phyloP scores from a whole-genome alignment of 345 rosid species.

The Eucalyptus cloeziana region DNA sequence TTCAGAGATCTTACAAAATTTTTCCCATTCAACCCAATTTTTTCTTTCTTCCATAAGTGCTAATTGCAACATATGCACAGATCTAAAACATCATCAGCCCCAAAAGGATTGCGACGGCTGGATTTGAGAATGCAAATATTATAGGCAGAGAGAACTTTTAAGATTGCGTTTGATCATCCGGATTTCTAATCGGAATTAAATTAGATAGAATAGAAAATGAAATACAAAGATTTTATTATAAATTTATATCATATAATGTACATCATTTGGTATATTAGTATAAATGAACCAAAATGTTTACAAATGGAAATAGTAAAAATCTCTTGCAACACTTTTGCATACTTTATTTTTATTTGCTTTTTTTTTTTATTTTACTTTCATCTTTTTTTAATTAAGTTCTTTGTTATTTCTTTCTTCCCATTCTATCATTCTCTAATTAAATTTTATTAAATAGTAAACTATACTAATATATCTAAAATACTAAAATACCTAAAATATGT shows the following conservation, averaged over 20 bases:
- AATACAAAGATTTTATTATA: accelerated
- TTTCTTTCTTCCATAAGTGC: background rate
- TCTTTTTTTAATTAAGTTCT: too few relatives aligned
- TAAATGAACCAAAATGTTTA: too few relatives aligned
- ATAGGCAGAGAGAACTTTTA: background rate
- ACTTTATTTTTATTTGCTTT: too few relatives aligned
- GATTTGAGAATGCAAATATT: background rate
- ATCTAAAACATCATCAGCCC: background rate
- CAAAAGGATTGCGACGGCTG: background rate
- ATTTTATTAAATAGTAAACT: too few relatives aligned
- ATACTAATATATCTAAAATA: too few relatives aligned
- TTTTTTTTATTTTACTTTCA: too few relatives aligned
- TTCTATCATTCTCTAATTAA: too few relatives aligned
- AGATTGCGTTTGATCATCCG: accelerated
- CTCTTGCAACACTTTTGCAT: accelerated
- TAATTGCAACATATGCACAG: background rate
- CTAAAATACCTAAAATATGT: too few relatives aligned
- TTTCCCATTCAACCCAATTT: background rate
- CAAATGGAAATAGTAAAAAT: accelerated
- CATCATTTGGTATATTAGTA: too few relatives aligned
- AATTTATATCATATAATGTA: too few relatives aligned
- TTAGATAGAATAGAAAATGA: too few relatives aligned
- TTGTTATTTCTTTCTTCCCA: too few relatives aligned
- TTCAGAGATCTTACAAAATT: background rate
- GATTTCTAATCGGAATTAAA: accelerated